Base-by-base conservation (phyloP, 179 eudicot species). In the Monotropa hypopitys region DNA sequence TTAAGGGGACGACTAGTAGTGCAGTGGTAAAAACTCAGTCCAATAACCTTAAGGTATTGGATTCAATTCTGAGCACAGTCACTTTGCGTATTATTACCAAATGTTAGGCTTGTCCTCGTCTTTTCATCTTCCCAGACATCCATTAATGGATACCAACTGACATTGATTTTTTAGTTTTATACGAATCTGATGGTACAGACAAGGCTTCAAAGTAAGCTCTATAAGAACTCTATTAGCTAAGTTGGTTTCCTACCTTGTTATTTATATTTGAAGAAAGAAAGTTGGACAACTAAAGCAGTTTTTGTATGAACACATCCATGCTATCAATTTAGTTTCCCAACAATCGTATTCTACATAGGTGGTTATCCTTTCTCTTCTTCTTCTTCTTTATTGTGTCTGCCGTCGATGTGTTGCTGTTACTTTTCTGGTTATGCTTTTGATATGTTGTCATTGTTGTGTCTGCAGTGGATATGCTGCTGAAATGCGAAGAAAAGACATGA, bases 401-500 rank as follows among this genome's bases (percentile, higher is more conserved):
- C 82, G 87, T 73, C 87, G 81, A 59, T 87, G 75, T 75, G 83
- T 76, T 74, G 83, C 87, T 70, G 87, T 38, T 38, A 38, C 5
- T 38, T 38, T 38, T 38, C 40, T 38, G 40, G 40, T 38, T 38
- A 38, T 2, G 40, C 1, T 0, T 5, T 38, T 38, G 40, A 2
- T 38, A 38, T 2, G 40, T 38, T 38, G 3, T 38, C 40, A 3
- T 38, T 38, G 5, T 38, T 38, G 5, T 38, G 40, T 38, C 40
- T 70, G 73, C 86, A 88, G 90, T 75, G 87, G 81, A 57, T 88
- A 78, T 78, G 87, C 80, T 75, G 82, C 85, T 53, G 90, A 75
- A 16, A 86, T 82, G 87, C 76, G 90, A 26, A 73, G 76, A 73
- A 84, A 66, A 45, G 81, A 86, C 73, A n/a, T 62, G 11, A 73